phyloP scores from a whole-genome alignment of 805 yeast species.

The Kodamaea kakaduensis region DNA sequence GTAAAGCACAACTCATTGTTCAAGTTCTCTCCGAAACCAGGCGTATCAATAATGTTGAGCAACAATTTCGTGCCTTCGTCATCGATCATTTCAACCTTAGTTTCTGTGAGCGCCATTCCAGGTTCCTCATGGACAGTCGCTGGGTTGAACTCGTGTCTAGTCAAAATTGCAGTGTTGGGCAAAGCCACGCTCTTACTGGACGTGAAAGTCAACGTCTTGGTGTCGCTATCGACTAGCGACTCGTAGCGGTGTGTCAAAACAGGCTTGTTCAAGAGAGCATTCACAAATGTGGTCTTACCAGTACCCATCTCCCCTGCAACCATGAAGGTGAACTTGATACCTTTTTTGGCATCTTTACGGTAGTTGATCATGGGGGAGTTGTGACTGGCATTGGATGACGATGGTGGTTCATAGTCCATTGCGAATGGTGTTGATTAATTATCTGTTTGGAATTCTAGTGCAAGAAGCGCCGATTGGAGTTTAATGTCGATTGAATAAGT shows the following conservation, averaged over 20 bases:
- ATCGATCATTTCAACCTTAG: conserved; percentile 56
- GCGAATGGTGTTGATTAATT: too few species aligned
- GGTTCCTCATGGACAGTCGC: conserved; percentile 59
- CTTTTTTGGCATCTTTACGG: conserved; percentile 67
- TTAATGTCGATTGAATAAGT: too few species aligned
- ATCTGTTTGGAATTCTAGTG: too few species aligned
- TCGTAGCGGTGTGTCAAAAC: conserved; percentile 59
- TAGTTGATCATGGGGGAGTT: conserved; percentile 46
- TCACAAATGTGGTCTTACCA: conserved; percentile 74
- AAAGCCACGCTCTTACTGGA: conserved; percentile 52
- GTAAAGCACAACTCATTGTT: conserved; percentile 64
- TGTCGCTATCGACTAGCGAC: conserved; percentile 20
- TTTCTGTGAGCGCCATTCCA: conserved; percentile 70
- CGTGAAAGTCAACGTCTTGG: conserved; percentile 55
- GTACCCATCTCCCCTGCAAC: conserved; percentile 71
- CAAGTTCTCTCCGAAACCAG: conserved; percentile 75
- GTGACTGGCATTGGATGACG: conserved; percentile 8
- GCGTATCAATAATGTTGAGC: conserved; percentile 63
- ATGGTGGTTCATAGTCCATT: too few species aligned
- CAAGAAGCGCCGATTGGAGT: too few species aligned
- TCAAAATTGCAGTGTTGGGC: conserved; percentile 52
- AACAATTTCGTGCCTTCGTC: conserved; percentile 54
- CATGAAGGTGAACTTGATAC: conserved; percentile 69
- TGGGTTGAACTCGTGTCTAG: conserved; percentile 59
- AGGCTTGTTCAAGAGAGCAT: conserved; percentile 59